These are phyloP conservation scores for Incumbomyces lentus DNA, from an alignment of 2,329 filamentous ascomycete species.

Conservation along the genomic window DNA sequence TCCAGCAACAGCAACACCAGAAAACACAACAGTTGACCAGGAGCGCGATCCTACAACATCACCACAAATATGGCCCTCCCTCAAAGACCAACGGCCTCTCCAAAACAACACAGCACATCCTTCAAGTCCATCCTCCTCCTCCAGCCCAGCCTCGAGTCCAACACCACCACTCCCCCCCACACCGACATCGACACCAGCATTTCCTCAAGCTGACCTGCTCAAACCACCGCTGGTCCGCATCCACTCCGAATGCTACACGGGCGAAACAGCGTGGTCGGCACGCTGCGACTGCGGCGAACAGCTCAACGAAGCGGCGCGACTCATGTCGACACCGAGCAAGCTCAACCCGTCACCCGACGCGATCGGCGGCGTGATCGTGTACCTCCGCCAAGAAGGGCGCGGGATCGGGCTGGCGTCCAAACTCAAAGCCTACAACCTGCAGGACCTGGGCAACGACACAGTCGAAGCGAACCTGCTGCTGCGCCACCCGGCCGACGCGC, in stretches of 20 bases:
- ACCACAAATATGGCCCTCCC: not conserved
- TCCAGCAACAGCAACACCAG: not conserved
- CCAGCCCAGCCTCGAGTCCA: not conserved
- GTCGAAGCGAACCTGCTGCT: constrained; percentile 90
- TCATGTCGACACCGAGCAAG: constrained; percentile 65
- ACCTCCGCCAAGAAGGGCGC: constrained; percentile 87
- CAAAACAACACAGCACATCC: not conserved
- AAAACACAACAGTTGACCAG: not conserved
- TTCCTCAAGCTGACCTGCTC: not conserved
- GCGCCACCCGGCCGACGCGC: constrained; percentile 83
- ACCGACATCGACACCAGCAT: not conserved
- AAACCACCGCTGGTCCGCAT: constrained; percentile 73
- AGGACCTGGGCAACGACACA: constrained; percentile 93
- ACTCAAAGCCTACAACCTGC: constrained; percentile 93
- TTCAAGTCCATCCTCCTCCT: not conserved
- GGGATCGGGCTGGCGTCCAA: constrained; percentile 93
- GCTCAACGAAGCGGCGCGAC: constrained; percentile 83
- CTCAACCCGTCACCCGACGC: constrained; percentile 34
- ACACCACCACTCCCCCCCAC: not conserved
- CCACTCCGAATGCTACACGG: constrained; percentile 96
- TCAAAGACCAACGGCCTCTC: not conserved
- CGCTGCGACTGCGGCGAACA: constrained; percentile 97
- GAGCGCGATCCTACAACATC: not conserved
- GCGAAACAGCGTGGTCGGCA: constrained; percentile 96
- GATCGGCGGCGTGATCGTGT: constrained; percentile 81